These are phyloP conservation scores for Dioszegia hungarica DNA, from an alignment of 768 basidiomycete species.

Conservation along the genomic window DNA sequence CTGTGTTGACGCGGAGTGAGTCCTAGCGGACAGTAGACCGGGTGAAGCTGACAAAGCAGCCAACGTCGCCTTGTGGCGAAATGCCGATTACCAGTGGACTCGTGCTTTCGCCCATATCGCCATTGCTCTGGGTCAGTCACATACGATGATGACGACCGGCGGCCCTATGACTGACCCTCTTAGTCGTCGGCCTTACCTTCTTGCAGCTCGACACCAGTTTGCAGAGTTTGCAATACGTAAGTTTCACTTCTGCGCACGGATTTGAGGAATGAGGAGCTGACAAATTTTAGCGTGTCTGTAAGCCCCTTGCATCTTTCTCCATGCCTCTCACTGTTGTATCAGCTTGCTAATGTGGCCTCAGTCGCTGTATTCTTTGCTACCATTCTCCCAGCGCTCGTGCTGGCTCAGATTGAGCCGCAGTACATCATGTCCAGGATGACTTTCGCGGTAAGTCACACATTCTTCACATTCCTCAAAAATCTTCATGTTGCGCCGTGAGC, in stretches of 20 bases:
- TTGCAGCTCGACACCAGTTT: constrained; percentile 55
- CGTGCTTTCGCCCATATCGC: constrained; percentile 69
- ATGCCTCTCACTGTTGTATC: no score
- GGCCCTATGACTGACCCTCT: neutral
- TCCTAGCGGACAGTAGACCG: neutral
- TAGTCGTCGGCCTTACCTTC: constrained; percentile 68
- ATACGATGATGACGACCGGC: neutral
- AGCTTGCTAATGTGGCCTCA: neutral
- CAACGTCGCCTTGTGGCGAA: constrained; percentile 65
- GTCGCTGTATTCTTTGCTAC: constrained; percentile 58
- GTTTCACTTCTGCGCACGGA: neutral
- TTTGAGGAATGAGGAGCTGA: no score
- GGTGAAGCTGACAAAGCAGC: neutral
- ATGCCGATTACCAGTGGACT: constrained; percentile 78
- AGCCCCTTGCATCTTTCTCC: no score
- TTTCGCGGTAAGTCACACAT: constrained; percentile 32
- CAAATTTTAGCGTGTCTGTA: no score
- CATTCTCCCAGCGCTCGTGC: constrained; percentile 68
- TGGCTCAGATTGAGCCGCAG: constrained; percentile 74
- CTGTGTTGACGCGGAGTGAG: constrained; percentile 59
- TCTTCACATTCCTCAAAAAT: neutral
- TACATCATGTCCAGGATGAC: constrained; percentile 67
- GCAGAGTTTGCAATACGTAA: constrained; percentile 63
- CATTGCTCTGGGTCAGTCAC: constrained; percentile 31
- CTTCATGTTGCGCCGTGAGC: no score